Conservation (phyloP, 495 filamentous ascomycete species). For the Amniculicola lignicola region DNA sequence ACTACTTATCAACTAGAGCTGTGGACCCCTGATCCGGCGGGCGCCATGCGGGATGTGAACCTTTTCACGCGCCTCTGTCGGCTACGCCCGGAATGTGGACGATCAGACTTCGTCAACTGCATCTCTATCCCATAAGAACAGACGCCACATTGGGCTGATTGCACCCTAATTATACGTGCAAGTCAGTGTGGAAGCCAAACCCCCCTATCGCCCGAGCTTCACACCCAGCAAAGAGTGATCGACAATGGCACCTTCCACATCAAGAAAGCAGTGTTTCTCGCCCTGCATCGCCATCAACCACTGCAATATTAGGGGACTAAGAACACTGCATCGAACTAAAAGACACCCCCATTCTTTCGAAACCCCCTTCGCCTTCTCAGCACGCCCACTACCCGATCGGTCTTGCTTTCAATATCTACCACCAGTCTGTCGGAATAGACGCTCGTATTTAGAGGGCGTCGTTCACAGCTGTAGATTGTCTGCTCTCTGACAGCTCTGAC, state of each 20-base stretch:
- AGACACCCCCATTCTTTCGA: conserved; percentile 14
- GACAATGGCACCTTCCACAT: conserved; percentile 27
- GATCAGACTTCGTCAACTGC: neutral
- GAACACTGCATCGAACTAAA: neutral
- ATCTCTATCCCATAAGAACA: neutral
- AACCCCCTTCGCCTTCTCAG: neutral
- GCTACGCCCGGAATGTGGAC: conserved; percentile 3
- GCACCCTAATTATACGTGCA: conserved; percentile 12
- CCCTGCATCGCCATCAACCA: neutral
- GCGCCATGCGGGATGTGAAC: neutral
- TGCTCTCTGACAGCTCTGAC: neutral
- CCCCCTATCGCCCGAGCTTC: conserved; percentile 3
- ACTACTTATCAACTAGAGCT: too few species aligned
- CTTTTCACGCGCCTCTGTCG: neutral
- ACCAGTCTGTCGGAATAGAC: neutral
- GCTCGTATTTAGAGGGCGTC: neutral
- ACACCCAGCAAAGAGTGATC: conserved; percentile 2
- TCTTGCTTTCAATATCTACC: neutral
- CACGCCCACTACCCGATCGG: neutral
- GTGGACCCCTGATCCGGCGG: too few species aligned
- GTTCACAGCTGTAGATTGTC: neutral
- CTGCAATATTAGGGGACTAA: neutral
- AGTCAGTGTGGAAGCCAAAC: neutral
- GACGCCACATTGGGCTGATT: neutral
- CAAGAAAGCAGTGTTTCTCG: conserved; percentile 9